These are phyloP conservation scores for Diaporthe longicolla DNA, from an alignment of 2,329 filamentous ascomycete genomes.

Conservation along the genomic window DNA sequence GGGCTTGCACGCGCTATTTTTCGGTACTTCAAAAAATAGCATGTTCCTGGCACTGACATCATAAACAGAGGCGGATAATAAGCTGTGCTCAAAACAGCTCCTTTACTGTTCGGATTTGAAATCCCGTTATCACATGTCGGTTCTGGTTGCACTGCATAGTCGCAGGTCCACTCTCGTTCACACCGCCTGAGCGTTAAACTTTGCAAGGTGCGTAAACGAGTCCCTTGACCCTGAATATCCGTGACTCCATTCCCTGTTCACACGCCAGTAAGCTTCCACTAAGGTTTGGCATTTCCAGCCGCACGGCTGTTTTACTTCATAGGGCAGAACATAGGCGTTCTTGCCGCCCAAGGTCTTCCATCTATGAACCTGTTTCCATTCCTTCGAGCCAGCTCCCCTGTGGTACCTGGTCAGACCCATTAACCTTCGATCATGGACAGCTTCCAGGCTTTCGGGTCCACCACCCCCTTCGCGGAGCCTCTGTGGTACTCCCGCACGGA, in stretches of 20 bases:
- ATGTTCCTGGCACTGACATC: neutral
- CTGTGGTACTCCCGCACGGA: conserved; percentile 23
- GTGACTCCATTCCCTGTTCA: neutral
- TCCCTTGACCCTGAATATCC: neutral
- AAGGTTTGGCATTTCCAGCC: neutral
- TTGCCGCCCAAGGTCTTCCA: neutral
- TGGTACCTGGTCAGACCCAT: neutral
- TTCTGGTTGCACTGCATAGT: neutral
- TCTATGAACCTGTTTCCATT: neutral
- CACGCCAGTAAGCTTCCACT: neutral
- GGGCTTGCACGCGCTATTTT: too few relatives aligned
- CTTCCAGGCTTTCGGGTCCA: conserved; percentile 1
- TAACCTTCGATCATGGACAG: neutral
- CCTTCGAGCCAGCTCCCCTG: neutral
- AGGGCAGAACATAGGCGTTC: neutral
- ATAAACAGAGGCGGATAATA: neutral
- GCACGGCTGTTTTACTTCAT: neutral
- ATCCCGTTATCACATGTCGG: neutral
- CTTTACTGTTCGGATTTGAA: neutral
- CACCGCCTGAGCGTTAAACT: conserved; percentile 16
- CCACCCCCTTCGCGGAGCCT: conserved; percentile 23
- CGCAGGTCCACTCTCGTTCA: neutral
- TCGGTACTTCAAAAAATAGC: too few relatives aligned
- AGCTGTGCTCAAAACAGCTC: neutral
- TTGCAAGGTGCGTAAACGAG: neutral